These are phyloP conservation scores for Lippia alba DNA, from an alignment of 305 asterid genomes.

Conservation along the genomic window DNA sequence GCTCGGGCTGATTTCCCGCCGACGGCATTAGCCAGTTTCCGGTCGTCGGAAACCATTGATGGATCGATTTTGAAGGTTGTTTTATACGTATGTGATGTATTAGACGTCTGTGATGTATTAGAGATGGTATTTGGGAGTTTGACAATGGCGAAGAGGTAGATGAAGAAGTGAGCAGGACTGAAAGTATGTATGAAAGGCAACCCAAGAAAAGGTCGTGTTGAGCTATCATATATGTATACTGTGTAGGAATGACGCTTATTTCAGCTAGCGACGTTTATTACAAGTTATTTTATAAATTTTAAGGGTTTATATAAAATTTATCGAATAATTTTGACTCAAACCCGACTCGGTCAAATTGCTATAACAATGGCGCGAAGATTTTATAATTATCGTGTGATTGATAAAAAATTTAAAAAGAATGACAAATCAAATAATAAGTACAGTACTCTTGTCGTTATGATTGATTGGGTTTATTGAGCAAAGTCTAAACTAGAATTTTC, in stretches of 20 bases:
- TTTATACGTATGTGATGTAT: background rate
- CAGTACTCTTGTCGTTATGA: too few relatives aligned
- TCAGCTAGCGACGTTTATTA: too few relatives aligned
- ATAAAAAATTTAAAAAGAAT: too few relatives aligned
- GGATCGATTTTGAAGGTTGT: background rate
- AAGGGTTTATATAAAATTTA: too few relatives aligned
- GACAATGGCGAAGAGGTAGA: background rate
- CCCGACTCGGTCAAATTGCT: too few relatives aligned
- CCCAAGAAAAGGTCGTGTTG: background rate
- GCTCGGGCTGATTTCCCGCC: conserved; percentile 75
- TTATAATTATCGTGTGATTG: too few relatives aligned
- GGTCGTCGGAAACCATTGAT: conserved; percentile 48
- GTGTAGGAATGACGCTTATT: background rate
- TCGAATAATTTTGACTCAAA: too few relatives aligned
- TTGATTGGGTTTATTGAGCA: too few relatives aligned
- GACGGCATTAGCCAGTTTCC: conserved; percentile 56
- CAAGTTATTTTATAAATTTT: too few relatives aligned
- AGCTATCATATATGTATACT: conserved; percentile 15
- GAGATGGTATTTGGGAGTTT: background rate
- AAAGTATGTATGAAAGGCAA: background rate
- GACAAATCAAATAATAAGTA: too few relatives aligned
- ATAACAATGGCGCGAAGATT: too few relatives aligned
- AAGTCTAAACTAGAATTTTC: too few relatives aligned
- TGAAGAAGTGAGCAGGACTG: conserved; percentile 1
- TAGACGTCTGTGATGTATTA: conserved; percentile 14